Evolutionary conservation across 1,284 basidiomycete species (phyloP).

Genomic region (Ganoderma resinaceum): DNA sequence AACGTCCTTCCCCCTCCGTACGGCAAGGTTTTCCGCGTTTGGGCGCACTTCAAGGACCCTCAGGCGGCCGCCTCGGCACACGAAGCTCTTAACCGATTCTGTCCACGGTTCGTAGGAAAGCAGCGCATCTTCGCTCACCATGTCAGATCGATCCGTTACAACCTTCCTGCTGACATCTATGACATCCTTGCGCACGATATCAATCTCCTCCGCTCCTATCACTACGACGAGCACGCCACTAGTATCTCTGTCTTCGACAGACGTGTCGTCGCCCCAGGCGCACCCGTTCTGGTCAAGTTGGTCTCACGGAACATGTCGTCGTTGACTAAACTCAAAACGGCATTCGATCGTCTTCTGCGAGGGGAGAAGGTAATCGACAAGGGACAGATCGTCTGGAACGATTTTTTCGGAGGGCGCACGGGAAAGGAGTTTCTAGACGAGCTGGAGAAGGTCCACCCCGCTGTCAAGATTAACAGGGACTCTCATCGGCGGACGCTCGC

Average conservation of each 20-base stretch:
- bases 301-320: slow-evolving; percentile 52
- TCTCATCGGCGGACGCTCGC: slow-evolving; percentile 50
- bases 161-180: slow-evolving; percentile 46
- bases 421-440: slow-evolving; percentile 54
- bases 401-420: slow-evolving; percentile 53
- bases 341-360: slow-evolving; percentile 63
- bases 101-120: slow-evolving; percentile 50
- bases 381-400: slow-evolving; percentile 65
- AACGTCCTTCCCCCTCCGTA: slow-evolving; percentile 60
- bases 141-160: slow-evolving; percentile 54
- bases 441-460: slow-evolving; percentile 46
- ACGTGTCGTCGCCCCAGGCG: slow-evolving; percentile 7
- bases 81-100: slow-evolving; percentile 49
- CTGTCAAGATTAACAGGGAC: slow-evolving; percentile 53
- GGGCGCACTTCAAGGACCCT: slow-evolving; percentile 58
- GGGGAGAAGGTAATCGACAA: slow-evolving; percentile 62
- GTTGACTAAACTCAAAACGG: slow-evolving; percentile 59
- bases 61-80: slow-evolving; percentile 57
- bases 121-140: slow-evolving; percentile 56
- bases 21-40: slow-evolving; percentile 55
- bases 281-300: slow-evolving; percentile 49
- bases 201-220: slow-evolving; percentile 33
- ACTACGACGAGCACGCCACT: slow-evolving; percentile 30
- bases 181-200: slow-evolving; percentile 34
- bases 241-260: slow-evolving; percentile 34